A percentile compares a stretch with the other conserved stretches of the same genome.
Conservation (phyloP, 164 flowering plant species). For the Annona squamosa region DNA sequence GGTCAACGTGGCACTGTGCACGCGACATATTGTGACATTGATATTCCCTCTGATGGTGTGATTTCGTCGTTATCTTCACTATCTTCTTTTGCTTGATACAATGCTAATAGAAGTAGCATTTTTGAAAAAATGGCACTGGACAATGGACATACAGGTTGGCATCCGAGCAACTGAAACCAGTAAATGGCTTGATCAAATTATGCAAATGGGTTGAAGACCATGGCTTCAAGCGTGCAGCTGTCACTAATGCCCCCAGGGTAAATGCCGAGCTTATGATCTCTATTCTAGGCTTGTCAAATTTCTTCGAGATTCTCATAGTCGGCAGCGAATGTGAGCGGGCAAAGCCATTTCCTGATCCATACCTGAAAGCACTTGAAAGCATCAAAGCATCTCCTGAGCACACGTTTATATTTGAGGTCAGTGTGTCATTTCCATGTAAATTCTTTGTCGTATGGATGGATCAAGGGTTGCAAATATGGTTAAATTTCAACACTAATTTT, state of each 20-base stretch:
- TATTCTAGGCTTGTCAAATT: constrained; percentile 56
- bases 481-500: no score
- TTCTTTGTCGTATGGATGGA: not conserved
- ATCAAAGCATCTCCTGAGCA: constrained; percentile 68
- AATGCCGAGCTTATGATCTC: constrained; percentile 84
- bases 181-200: constrained; percentile 61
- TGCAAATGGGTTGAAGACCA: constrained; percentile 81
- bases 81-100: not conserved
- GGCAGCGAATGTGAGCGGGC: constrained; percentile 77
- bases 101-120: not conserved
- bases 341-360: constrained; percentile 93
- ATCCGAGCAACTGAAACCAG: constrained; percentile 44
- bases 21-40: not conserved
- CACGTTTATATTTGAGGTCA: constrained; percentile 78
- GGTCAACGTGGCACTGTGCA: not conserved
- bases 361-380: constrained; percentile 65
- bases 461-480: no score
- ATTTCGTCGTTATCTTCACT: not conserved
- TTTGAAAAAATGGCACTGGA: not conserved
- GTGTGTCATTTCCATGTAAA: not conserved
- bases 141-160: constrained; percentile 47
- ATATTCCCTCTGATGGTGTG: not conserved
- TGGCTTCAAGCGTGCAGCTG: constrained; percentile 90
- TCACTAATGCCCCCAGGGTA: constrained; percentile 82
- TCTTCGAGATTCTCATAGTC: constrained; percentile 51